Evolutionary conservation across 768 basidiomycete species (phyloP).

Genomic region (Candolleomyces efflorescens): DNA sequence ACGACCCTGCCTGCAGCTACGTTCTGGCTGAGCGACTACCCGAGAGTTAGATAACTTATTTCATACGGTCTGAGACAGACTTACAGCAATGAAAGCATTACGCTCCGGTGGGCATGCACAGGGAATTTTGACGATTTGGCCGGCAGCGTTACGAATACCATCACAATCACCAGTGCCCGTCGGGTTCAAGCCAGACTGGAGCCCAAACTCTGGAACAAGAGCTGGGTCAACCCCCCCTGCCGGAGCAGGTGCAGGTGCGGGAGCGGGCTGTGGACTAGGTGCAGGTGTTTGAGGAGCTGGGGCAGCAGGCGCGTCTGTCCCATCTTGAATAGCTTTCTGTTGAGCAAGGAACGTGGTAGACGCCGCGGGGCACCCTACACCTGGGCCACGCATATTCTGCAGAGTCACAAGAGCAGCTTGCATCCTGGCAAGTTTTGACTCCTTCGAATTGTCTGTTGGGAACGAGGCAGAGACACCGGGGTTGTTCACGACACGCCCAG

Average conservation of each 20-base stretch:
- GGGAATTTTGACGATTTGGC: conserved; percentile 57
- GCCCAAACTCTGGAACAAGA: conserved; percentile 58
- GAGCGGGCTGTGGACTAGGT: conserved; percentile 7
- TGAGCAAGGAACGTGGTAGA: conserved; percentile 57
- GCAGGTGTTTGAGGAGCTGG: conserved; percentile 17
- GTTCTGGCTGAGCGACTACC: conserved; percentile 45
- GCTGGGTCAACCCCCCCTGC: conserved; percentile 43
- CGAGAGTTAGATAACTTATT: neutral
- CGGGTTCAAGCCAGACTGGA: conserved; percentile 53
- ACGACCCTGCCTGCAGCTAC: conserved; percentile 58
- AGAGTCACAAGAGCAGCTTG: conserved; percentile 58
- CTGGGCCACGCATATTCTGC: conserved; percentile 70
- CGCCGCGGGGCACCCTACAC: conserved; percentile 62
- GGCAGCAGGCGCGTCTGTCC: conserved; percentile 17
- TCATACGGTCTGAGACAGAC: neutral
- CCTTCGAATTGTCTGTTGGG: conserved; percentile 54
- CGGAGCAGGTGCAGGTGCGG: conserved; percentile 13
- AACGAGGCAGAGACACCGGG: conserved; percentile 54
- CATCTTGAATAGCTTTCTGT: conserved; percentile 31
- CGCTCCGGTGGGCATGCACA: conserved; percentile 63
- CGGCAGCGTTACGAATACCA: conserved; percentile 49
- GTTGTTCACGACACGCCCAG: conserved; percentile 64
- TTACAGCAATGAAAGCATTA: conserved; percentile 45
- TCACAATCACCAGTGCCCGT: conserved; percentile 72
- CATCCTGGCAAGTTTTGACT: conserved; percentile 52